Base-by-base conservation (phyloP, 345 rosid species). In the Excoecaria cochinchinensis region DNA sequence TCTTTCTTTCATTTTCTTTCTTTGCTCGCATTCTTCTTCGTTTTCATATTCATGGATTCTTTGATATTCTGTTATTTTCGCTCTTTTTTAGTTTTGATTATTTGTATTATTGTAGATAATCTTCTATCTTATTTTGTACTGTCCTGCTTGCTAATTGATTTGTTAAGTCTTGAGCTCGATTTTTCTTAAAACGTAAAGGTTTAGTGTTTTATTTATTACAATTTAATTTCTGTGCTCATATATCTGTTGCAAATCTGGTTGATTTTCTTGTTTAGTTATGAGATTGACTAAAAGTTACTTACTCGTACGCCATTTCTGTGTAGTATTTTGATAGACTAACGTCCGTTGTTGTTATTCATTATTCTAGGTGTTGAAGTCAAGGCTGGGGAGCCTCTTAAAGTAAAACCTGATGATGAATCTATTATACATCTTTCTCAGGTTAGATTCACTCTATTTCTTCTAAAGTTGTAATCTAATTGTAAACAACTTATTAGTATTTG, bases 401-500 rank as follows among this genome's bases (percentile, higher is more conserved):
- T 87, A 0, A 38, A 71, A 19, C 81, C 80, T 36, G 82, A 76
- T 2, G 78, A 64, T 67, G 84, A 75, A 0, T 58, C 59, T 24
- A 0, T 82, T 7, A 76, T 86, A 25, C 92, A 87, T 86, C 84
- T 86, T 42, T 85, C 94, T 36, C 92, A 90, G 85, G 96, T 89
- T 22, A n/a, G 25, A 44, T 44, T 44, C 9, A 4, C 12, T 39
- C 8, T 15, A 16, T 11, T 16, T 52, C 42, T 62, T 16, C 3
- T 24, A 0, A 4, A 67, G 46, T 21, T 4, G 21, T 38, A 24
- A 31, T 58, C 38, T 0, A 11, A 22, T 40, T 3, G 14, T 6
- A 15, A 44, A 3, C 0, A 16, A 10, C 3, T 21, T 10, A 16
- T 36, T 31, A 44, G 10, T 44, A 44, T 10, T 17, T 17, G 11